These are phyloP conservation scores for Chlamydomonas applanata DNA, from an alignment of 139 green algal genomes.

Conservation along the genomic window DNA sequence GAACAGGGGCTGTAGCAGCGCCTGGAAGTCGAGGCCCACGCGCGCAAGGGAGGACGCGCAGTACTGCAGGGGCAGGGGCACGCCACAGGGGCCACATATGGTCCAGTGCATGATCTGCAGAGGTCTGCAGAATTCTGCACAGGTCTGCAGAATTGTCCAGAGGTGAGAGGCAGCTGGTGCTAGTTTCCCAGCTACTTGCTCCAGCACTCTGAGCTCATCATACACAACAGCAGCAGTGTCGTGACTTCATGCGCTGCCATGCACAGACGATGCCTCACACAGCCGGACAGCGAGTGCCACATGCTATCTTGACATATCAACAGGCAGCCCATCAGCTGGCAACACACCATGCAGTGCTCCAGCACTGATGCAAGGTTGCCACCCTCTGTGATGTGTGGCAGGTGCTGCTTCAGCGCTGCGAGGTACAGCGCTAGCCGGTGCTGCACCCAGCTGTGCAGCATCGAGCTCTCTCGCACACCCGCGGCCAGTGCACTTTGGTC, in stretches of 20 bases:
- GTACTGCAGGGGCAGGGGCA: slow-evolving; percentile 59
- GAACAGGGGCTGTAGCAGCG: slow-evolving; percentile 86
- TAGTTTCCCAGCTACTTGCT: no score
- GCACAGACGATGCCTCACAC: no score
- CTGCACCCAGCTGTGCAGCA: slow-evolving; percentile 81
- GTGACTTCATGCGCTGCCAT: no score
- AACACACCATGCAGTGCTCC: slow-evolving; percentile 89
- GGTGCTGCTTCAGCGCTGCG: slow-evolving; percentile 46
- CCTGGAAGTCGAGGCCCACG: slow-evolving; percentile 93
- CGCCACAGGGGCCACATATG: no score
- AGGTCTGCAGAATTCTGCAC: no score
- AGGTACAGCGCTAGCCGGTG: slow-evolving; percentile 70
- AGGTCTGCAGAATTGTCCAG: no score
- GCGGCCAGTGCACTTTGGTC: slow-evolving; percentile 3
- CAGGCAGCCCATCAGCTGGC: not conserved
- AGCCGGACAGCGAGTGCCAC: no score
- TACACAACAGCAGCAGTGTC: no score
- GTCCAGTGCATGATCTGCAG: no score
- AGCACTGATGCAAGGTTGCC: slow-evolving; percentile 80
- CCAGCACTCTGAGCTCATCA: no score
- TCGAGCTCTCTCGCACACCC: slow-evolving; percentile 48
- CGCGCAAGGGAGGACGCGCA: slow-evolving; percentile 85
- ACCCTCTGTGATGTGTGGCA: slow-evolving; percentile 70
- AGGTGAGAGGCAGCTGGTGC: no score
- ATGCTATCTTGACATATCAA: no score